Evolutionary conservation across 768 basidiomycete genomes (phyloP).

Genomic region (Phaffia australis): DNA sequence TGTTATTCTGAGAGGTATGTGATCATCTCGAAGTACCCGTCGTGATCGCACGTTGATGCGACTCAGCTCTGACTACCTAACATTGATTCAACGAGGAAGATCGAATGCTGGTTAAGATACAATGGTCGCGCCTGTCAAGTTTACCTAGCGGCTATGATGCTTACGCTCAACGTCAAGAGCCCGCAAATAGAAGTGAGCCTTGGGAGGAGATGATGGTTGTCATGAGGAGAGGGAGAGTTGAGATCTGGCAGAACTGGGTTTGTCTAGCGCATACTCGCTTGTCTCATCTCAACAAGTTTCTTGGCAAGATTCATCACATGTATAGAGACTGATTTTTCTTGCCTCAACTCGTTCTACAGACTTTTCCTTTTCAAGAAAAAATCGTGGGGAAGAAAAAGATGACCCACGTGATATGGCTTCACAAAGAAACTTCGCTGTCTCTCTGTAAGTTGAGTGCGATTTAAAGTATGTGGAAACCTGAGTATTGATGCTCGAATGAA

Average conservation of each 20-base stretch:
- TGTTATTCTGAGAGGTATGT: constrained; percentile 23
- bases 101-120: constrained; percentile 22
- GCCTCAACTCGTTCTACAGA: neutral
- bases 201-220: constrained; percentile 27
- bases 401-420: constrained; percentile 18
- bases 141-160: constrained; percentile 18
- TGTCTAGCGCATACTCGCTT: neutral
- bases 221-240: constrained; percentile 18
- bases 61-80: neutral
- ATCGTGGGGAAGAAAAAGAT: constrained; percentile 19
- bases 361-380: constrained; percentile 9
- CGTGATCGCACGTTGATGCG: neutral
- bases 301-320: neutral
- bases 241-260: constrained; percentile 25
- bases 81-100: neutral
- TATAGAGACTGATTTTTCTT: neutral
- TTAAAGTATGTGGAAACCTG: too few species aligned
- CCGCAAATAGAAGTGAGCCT: constrained; percentile 14
- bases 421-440: constrained; percentile 15
- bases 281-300: neutral
- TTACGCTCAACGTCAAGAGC: constrained; percentile 15
- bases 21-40: neutral
- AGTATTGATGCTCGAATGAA: neutral
- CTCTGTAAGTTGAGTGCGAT: constrained; percentile 12
- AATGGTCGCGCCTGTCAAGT: constrained; percentile 14